phyloP scores from a whole-genome alignment of 179 eudicot genomes.

The Beta lomatogona region DNA sequence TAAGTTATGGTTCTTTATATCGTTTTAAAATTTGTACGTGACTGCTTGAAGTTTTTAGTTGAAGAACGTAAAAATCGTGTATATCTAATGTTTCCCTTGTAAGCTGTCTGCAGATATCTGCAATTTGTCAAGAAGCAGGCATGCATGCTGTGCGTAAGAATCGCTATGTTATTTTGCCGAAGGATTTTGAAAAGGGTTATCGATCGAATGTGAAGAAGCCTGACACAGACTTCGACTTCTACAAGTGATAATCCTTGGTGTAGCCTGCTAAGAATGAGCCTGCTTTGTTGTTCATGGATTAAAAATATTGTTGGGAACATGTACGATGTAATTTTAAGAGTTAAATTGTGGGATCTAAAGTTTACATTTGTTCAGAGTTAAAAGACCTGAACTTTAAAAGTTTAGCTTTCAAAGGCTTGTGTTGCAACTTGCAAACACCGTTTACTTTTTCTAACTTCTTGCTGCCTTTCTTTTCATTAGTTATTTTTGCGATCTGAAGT shows the following conservation, averaged over 20 bases:
- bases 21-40: not conserved
- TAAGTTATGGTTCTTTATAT: too few species aligned
- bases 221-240: slow-evolving; percentile 87
- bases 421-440: too few species aligned
- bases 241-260: slow-evolving; percentile 55
- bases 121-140: slow-evolving; percentile 95
- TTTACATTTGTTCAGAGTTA: not conserved
- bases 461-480: too few species aligned
- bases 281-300: not conserved
- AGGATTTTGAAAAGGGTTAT: slow-evolving; percentile 88
- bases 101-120: slow-evolving; percentile 57
- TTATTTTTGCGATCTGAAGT: too few species aligned
- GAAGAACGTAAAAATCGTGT: not conserved
- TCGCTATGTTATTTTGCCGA: slow-evolving; percentile 78
- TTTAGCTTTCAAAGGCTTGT: too few species aligned
- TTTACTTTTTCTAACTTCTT: too few species aligned
- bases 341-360: not conserved
- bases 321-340: not conserved
- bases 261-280: not conserved
- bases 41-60: not conserved
- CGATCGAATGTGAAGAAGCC: slow-evolving; percentile 91
- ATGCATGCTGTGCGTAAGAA: slow-evolving; percentile 95
- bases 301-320: slow-evolving; percentile 1
- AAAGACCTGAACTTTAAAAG: not conserved
- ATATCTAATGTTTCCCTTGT: not conserved